Evolutionary conservation across 768 basidiomycete genomes (phyloP).

Genomic region (Podaxis sp.): DNA sequence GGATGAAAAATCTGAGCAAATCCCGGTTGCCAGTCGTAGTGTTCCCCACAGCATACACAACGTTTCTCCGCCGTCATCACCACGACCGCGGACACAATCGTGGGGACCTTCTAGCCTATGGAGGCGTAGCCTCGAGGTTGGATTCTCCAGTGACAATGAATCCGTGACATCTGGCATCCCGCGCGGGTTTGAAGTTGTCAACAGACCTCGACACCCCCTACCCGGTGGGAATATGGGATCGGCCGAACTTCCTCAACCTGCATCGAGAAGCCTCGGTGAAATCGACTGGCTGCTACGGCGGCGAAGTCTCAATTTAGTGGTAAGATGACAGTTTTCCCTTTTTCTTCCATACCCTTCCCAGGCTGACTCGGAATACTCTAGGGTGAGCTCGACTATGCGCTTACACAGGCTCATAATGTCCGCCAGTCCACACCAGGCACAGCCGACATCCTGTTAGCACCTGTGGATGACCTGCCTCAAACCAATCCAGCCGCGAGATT

Average conservation of each 20-base stretch:
- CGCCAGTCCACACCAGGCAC: slow-evolving; percentile 37
- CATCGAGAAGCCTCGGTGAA: slow-evolving; percentile 60
- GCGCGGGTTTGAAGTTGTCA: slow-evolving; percentile 47
- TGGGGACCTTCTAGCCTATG: slow-evolving; percentile 42
- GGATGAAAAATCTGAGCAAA: slow-evolving; percentile 27
- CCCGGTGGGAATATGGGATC: slow-evolving; percentile 26
- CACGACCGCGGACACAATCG: slow-evolving; percentile 43
- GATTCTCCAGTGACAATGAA: slow-evolving; percentile 39
- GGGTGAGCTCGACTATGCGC: slow-evolving; percentile 71
- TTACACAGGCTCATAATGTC: slow-evolving; percentile 52
- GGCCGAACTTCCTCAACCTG: slow-evolving; percentile 22
- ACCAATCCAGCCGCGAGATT: slow-evolving; percentile 3
- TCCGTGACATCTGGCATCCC: slow-evolving; percentile 38
- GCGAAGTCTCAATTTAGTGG: slow-evolving; percentile 66
- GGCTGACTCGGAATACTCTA: slow-evolving; percentile 24
- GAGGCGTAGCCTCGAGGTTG: slow-evolving; percentile 39
- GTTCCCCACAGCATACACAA: slow-evolving; percentile 34
- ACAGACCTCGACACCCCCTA: slow-evolving; percentile 36
- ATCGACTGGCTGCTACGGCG: slow-evolving; percentile 77
- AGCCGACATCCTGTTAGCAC: slow-evolving; percentile 25
- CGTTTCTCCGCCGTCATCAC: slow-evolving; percentile 37
- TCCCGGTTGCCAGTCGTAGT: slow-evolving; percentile 21
- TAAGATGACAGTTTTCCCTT: slow-evolving; percentile 30
- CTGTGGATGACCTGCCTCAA: slow-evolving; percentile 31
- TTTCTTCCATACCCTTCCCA: not conserved